These are phyloP conservation scores for Tylopilus sp. DNA, from an alignment of 1,284 basidiomycete genomes.

Conservation along the genomic window DNA sequence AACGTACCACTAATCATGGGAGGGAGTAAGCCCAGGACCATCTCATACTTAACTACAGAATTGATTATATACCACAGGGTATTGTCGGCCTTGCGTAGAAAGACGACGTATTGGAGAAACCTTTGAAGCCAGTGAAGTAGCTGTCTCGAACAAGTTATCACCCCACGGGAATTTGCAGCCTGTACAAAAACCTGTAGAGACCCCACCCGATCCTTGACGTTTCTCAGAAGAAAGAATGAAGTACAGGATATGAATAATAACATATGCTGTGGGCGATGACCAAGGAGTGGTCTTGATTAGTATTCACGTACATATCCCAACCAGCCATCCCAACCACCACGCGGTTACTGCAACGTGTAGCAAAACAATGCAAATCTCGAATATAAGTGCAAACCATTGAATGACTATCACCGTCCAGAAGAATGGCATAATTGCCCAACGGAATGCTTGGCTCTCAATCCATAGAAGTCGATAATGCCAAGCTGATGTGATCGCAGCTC, in stretches of 20 bases:
- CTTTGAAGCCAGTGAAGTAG: constrained; percentile 3
- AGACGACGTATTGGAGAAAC: constrained; percentile 32
- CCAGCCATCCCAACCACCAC: constrained; percentile 71
- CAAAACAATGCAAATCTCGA: constrained; percentile 52
- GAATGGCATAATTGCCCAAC: constrained; percentile 57
- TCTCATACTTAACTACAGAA: neutral
- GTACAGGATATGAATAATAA: constrained; percentile 7
- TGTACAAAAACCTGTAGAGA: neutral
- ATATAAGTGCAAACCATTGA: constrained; percentile 57
- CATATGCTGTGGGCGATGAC: constrained; percentile 5
- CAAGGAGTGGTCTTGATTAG: neutral
- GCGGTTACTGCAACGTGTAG: constrained; percentile 52
- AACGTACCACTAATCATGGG: constrained; percentile 71
- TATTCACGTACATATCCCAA: constrained; percentile 45
- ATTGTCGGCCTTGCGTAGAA: constrained; percentile 60
- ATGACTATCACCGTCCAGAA: constrained; percentile 56
- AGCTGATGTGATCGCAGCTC: constrained; percentile 50
- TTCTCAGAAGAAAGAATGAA: neutral
- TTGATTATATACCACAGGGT: constrained; percentile 39
- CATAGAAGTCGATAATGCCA: constrained; percentile 49
- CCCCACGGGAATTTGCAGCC: constrained; percentile 1
- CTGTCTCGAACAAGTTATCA: neutral
- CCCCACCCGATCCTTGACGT: neutral
- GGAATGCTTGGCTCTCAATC: constrained; percentile 54
- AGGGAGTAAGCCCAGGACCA: constrained; percentile 51